Conservation (phyloP, 106 monocot genomes). For the Amphibolis antarctica region DNA sequence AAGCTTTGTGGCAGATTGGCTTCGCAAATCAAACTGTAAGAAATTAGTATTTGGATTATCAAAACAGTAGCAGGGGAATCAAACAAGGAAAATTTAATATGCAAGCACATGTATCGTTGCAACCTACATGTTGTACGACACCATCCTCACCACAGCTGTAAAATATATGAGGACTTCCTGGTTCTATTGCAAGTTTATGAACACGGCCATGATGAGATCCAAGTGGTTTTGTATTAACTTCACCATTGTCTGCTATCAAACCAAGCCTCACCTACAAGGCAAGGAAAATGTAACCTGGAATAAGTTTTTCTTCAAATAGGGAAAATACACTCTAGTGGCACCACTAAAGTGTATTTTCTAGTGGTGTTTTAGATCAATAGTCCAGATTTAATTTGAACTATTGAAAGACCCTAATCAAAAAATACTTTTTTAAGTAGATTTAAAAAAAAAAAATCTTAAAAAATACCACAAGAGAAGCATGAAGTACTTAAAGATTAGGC, state of each 20-base stretch:
- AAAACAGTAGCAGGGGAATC: neutral
- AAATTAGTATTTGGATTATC: slow-evolving; percentile 10
- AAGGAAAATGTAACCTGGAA: slow-evolving; percentile 2
- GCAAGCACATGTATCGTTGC: neutral
- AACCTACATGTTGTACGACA: slow-evolving; percentile 56
- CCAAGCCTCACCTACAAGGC: slow-evolving; percentile 52
- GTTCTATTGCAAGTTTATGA: slow-evolving; percentile 77
- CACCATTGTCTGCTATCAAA: slow-evolving; percentile 33
- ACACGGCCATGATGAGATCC: slow-evolving; percentile 52
- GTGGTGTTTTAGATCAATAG: no score
- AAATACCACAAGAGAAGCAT: no score
- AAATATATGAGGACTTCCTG: slow-evolving; percentile 69
- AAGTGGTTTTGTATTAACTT: slow-evolving; percentile 46
- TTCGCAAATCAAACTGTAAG: slow-evolving; percentile 92
- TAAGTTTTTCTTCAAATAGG: neutral
- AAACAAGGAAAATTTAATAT: neutral
- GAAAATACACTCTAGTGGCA: no score
- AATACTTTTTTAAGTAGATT: no score
- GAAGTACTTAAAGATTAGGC: no score
- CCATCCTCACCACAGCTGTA: slow-evolving; percentile 98
- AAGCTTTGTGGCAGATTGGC: slow-evolving; percentile 40
- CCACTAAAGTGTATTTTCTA: no score
- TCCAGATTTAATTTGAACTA: no score
- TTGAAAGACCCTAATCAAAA: no score
- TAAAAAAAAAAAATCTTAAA: no score